A percentile compares a stretch with the other conserved stretches of the same genome.
Conservation (phyloP, 768 basidiomycete species). For the Holtermanniella nyarrowii region DNA sequence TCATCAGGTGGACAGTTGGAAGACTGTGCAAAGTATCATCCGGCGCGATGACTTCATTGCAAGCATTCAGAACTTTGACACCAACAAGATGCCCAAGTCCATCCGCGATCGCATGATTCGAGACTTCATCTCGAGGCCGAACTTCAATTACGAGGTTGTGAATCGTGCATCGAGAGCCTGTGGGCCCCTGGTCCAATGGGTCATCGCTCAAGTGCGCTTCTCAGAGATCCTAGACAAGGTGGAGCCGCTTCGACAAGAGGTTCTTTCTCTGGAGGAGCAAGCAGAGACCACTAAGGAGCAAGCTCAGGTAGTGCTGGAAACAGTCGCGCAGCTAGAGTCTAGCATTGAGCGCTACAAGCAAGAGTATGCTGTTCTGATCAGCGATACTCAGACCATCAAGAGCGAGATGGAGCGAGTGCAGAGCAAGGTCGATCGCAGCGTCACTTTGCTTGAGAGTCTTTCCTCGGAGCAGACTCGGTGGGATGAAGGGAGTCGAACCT, state of each 20-base stretch:
- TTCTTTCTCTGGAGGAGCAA: constrained; percentile 80
- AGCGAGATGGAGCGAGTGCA: constrained; percentile 96
- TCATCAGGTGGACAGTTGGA: constrained; percentile 94
- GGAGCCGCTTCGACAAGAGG: constrained; percentile 90
- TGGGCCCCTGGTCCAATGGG: constrained; percentile 97
- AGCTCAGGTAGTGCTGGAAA: constrained; percentile 74
- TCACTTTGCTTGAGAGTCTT: constrained; percentile 85
- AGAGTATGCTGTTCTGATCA: constrained; percentile 92
- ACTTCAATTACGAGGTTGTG: constrained; percentile 89
- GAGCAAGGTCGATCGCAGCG: constrained; percentile 90
- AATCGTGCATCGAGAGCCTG: constrained; percentile 93
- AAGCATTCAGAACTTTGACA: constrained; percentile 91
- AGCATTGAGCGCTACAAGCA: constrained; percentile 93
- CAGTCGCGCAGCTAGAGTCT: constrained; percentile 82
- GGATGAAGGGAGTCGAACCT: constrained; percentile 88
- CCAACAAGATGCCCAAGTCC: constrained; percentile 77
- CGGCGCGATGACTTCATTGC: constrained; percentile 95
- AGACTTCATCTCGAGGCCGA: constrained; percentile 81
- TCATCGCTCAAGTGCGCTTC: constrained; percentile 88
- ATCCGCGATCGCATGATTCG: constrained; percentile 84
- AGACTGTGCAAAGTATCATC: constrained; percentile 87
- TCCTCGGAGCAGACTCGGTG: constrained; percentile 90
- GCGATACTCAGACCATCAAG: constrained; percentile 94
- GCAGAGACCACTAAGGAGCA: constrained; percentile 93
- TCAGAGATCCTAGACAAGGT: constrained; percentile 96